A percentile compares a stretch with the other conserved stretches of the same genome.
Evolutionary conservation across 257 asterid species (phyloP).

Genomic region (Petrea volubilis): DNA sequence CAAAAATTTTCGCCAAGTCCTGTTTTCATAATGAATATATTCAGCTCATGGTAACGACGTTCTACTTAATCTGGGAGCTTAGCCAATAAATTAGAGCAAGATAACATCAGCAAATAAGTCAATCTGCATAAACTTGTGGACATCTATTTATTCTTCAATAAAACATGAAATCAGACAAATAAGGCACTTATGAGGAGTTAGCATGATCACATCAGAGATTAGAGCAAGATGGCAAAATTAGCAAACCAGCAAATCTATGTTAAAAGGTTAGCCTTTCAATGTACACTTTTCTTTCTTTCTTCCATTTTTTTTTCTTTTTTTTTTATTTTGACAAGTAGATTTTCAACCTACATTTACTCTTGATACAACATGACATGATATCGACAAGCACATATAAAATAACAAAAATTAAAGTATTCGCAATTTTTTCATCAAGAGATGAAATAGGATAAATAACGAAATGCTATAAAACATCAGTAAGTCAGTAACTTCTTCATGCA

Average conservation of each 20-base stretch:
- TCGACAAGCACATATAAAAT: too few relatives aligned
- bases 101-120: conserved; percentile 9
- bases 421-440: too few relatives aligned
- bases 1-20: conserved; percentile 69
- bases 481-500: too few relatives aligned
- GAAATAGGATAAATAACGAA: too few relatives aligned
- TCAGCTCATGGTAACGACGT: conserved; percentile 18
- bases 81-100: neutral
- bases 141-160: neutral
- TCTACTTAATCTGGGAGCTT: neutral
- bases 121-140: conserved; percentile 2
- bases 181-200: neutral
- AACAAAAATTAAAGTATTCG: too few relatives aligned
- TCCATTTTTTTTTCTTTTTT: too few relatives aligned
- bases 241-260: neutral
- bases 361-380: too few relatives aligned
- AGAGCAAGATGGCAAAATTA: conserved; percentile 8
- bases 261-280: too few relatives aligned
- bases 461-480: too few relatives aligned
- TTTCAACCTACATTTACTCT: too few relatives aligned
- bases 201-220: neutral
- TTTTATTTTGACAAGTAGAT: too few relatives aligned
- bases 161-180: neutral
- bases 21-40: conserved; percentile 44
- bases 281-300: too few relatives aligned